Evolutionary conservation across 2,329 filamentous ascomycete species (phyloP).

Genomic region (Pseudocercospora macadamiae): DNA sequence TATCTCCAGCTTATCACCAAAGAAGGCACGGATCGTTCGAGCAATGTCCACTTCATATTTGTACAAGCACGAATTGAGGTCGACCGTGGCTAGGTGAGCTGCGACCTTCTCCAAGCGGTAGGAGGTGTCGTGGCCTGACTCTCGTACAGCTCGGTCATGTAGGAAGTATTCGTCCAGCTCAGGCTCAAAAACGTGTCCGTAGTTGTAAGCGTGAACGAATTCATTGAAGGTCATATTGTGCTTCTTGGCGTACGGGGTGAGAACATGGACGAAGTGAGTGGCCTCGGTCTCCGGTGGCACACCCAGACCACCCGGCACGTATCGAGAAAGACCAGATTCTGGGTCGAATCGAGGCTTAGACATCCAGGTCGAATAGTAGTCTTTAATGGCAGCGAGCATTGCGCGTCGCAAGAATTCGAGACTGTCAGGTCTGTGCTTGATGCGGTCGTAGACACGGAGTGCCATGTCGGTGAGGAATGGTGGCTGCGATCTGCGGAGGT

Average conservation of each 20-base stretch:
- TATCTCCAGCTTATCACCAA: conserved; percentile 79
- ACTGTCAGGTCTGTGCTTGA: conserved; percentile 80
- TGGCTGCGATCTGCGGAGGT: conserved; percentile 89
- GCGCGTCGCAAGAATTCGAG: conserved; percentile 78
- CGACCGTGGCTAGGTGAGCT: conserved; percentile 87
- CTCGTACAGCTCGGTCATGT: conserved; percentile 91
- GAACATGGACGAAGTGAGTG: conserved; percentile 79
- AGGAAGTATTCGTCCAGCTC: conserved; percentile 94
- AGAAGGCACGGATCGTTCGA: conserved; percentile 79
- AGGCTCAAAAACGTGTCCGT: conserved; percentile 73
- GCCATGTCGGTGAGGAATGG: conserved; percentile 98
- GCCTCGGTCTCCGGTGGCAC: conserved; percentile 92
- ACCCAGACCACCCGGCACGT: conserved; percentile 79
- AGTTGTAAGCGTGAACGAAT: conserved; percentile 88
- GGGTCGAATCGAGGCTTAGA: conserved; percentile 71
- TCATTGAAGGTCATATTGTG: conserved; percentile 78
- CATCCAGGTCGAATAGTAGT: conserved; percentile 91
- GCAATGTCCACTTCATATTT: conserved; percentile 97
- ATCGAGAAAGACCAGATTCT: conserved; percentile 78
- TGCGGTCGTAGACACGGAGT: conserved; percentile 87
- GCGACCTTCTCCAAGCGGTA: conserved; percentile 89
- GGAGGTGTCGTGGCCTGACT: conserved; percentile 94
- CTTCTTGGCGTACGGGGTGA: conserved; percentile 82
- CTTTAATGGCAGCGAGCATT: conserved; percentile 91
- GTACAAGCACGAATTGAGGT: conserved; percentile 91